Percentiles rank a stretch among this genome's conserved stretches.
phyloP scores from a whole-genome alignment of 2,329 filamentous ascomycete genomes.

The Microcera coccophila region DNA sequence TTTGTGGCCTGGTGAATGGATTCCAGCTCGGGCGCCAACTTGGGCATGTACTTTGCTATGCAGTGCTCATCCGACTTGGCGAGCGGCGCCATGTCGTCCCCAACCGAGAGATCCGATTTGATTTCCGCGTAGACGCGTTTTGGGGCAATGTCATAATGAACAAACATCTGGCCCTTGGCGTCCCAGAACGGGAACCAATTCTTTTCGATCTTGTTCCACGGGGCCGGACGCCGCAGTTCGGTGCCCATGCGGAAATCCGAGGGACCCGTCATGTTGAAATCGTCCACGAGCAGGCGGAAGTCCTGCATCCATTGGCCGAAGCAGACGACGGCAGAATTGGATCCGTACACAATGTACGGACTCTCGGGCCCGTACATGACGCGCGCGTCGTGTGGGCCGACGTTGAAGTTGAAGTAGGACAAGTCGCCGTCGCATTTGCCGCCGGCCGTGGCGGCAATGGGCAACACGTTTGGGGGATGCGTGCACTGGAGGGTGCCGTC shows the following conservation, averaged over 20 bases:
- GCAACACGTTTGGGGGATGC: slow-evolving; percentile 38
- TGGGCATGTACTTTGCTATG: slow-evolving; percentile 44
- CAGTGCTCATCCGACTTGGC: slow-evolving; percentile 43
- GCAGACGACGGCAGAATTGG: slow-evolving; percentile 51
- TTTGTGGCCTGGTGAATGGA: slow-evolving; percentile 59
- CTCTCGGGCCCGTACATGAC: slow-evolving; percentile 51
- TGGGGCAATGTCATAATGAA: slow-evolving; percentile 51
- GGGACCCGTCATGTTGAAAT: slow-evolving; percentile 35
- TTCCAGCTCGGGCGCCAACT: slow-evolving; percentile 33
- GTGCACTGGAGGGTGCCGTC: slow-evolving; percentile 41
- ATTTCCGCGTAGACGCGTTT: slow-evolving; percentile 48
- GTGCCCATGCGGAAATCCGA: slow-evolving; percentile 40
- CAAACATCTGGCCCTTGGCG: slow-evolving; percentile 39
- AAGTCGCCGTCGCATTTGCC: slow-evolving; percentile 45
- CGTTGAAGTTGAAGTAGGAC: slow-evolving; percentile 38
- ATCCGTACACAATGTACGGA: slow-evolving; percentile 52
- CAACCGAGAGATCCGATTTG: slow-evolving; percentile 41
- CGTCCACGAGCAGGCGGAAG: slow-evolving; percentile 43
- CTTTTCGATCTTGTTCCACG: slow-evolving; percentile 50
- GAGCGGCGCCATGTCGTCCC: slow-evolving; percentile 42
- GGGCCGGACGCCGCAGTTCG: slow-evolving; percentile 49
- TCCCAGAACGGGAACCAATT: slow-evolving; percentile 64
- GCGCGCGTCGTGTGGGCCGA: slow-evolving; percentile 56
- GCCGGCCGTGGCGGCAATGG: slow-evolving; percentile 43
- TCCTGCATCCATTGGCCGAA: slow-evolving; percentile 57